Conservation (phyloP, 2,329 filamentous ascomycete genomes). For the Sporothrix protearum region DNA sequence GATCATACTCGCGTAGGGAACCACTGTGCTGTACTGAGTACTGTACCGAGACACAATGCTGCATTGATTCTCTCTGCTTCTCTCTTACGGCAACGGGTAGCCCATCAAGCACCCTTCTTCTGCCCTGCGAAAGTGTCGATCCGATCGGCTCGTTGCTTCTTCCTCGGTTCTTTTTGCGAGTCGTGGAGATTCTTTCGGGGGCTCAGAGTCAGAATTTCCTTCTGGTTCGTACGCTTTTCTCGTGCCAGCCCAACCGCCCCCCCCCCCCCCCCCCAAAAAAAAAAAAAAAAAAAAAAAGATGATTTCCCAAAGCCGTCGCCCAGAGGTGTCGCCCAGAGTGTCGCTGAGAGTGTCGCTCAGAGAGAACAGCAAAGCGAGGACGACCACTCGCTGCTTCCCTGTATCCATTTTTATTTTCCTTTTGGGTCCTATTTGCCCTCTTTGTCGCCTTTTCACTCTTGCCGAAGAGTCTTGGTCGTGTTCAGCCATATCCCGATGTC, state of each 20-base stretch:
- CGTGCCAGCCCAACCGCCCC: background rate
- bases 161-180: background rate
- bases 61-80: background rate
- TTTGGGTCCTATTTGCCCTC: background rate
- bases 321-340: too few relatives aligned
- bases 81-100: background rate
- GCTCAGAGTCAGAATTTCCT: background rate
- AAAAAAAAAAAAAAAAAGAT: background rate
- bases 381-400: background rate
- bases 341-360: background rate
- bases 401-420: background rate
- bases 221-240: background rate
- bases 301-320: background rate
- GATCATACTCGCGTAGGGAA: too few relatives aligned
- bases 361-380: background rate
- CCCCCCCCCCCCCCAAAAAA: too few relatives aligned
- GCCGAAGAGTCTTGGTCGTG: background rate
- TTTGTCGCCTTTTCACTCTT: background rate
- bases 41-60: background rate
- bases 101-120: background rate
- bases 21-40: background rate
- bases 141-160: background rate
- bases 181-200: background rate
- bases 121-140: background rate
- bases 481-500: background rate